Conservation (phyloP, 768 basidiomycete genomes). For the Suillus fuscotomentosus region DNA sequence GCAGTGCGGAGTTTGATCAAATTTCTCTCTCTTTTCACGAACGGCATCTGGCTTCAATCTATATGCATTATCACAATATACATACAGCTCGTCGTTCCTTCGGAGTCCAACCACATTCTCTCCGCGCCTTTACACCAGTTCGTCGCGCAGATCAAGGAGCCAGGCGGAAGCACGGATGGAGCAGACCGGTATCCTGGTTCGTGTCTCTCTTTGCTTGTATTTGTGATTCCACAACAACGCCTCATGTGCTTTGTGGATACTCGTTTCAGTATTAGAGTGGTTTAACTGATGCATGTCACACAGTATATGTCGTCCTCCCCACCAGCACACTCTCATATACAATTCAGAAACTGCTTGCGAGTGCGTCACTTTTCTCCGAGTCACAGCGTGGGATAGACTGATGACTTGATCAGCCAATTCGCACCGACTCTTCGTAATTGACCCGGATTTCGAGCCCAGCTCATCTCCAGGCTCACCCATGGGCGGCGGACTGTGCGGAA, state of each 20-base stretch:
- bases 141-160: constrained; percentile 70
- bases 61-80: background rate
- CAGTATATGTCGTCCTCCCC: constrained; percentile 75
- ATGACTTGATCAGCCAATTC: constrained; percentile 56
- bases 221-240: background rate
- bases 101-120: constrained; percentile 76
- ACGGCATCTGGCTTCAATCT: background rate
- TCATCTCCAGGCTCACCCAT: constrained; percentile 47
- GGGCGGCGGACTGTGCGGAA: constrained; percentile 55
- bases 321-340: constrained; percentile 65
- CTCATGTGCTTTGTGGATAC: background rate
- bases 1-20: background rate
- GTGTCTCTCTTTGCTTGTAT: constrained; percentile 2
- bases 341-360: constrained; percentile 79
- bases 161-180: constrained; percentile 77
- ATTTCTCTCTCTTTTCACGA: background rate
- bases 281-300: background rate
- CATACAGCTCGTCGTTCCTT: constrained; percentile 70
- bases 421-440: constrained; percentile 76
- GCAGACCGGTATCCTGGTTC: constrained; percentile 76
- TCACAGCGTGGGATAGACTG: background rate
- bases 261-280: background rate
- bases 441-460: constrained; percentile 47
- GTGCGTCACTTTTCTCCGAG: constrained; percentile 40
- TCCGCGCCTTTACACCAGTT: constrained; percentile 68